A percentile compares a stretch with the other conserved stretches of the same genome.
Conservation (phyloP, 23 red algal genomes). For the Agarophyton chilense region DNA sequence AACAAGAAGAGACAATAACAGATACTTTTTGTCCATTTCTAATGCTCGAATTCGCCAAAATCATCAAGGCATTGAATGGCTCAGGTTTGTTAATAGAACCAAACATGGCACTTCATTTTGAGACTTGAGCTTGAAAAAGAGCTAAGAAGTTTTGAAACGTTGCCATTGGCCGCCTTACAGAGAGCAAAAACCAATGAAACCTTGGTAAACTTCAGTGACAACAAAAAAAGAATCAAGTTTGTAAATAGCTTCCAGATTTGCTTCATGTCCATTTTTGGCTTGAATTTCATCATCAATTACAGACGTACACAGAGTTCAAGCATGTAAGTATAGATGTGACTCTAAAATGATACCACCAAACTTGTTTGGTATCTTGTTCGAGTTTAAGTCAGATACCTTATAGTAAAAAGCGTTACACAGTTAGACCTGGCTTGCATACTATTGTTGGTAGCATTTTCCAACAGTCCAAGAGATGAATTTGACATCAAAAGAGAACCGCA, state of each 20-base stretch:
- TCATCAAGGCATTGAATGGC: not conserved
- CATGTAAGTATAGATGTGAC: not conserved
- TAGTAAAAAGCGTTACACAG: slow-evolving; percentile 4
- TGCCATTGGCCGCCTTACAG: not conserved
- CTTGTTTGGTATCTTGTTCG: no score
- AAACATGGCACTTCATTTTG: not conserved
- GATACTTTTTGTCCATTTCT: no score
- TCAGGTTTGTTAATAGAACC: not conserved
- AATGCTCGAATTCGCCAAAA: no score
- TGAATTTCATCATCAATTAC: not conserved
- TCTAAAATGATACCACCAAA: not conserved
- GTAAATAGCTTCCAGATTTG: not conserved
- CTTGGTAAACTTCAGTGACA: not conserved
- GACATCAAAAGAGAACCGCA: slow-evolving; percentile 6
- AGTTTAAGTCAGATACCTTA: not conserved
- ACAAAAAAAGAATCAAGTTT: not conserved
- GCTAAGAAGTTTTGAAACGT: slow-evolving; percentile 19
- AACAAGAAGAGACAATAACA: no score
- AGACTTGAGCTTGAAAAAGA: not conserved
- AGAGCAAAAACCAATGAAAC: not conserved
- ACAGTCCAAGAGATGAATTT: not conserved
- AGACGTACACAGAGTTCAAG: not conserved
- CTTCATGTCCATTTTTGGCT: not conserved
- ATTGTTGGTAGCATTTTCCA: not conserved
- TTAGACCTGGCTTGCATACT: not conserved